Evolutionary conservation across 495 filamentous ascomycete species (phyloP).

Genomic region (Xylaria venustula): DNA sequence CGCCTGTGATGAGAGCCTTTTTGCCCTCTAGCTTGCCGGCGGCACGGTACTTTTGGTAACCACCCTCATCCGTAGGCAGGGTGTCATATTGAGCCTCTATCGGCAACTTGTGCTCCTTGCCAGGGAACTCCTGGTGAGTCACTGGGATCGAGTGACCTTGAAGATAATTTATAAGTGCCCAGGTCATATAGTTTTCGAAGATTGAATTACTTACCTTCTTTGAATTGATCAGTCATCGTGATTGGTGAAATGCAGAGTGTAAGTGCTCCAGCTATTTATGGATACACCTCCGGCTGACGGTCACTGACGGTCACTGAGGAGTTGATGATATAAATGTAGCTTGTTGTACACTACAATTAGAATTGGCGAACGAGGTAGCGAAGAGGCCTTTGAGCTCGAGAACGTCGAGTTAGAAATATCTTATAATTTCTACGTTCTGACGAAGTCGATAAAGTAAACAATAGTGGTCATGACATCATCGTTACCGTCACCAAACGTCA

Average conservation of each 20-base stretch:
- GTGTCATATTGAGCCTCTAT: conserved; percentile 61
- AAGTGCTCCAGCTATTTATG: background rate
- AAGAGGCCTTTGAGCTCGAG: background rate
- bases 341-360: background rate
- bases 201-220: conserved; percentile 39
- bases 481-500: conserved; percentile 4
- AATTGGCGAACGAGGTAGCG: background rate
- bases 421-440: background rate
- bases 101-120: conserved; percentile 64
- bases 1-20: conserved; percentile 78
- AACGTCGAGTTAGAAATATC: too few relatives aligned
- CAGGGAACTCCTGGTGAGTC: conserved; percentile 65
- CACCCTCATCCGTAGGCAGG: conserved; percentile 68
- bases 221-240: conserved; percentile 50
- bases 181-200: background rate
- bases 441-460: background rate
- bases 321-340: too few relatives aligned
- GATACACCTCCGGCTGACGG: background rate
- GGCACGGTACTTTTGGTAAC: conserved; percentile 73
- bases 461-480: conserved; percentile 10
- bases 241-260: background rate
- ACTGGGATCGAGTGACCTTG: conserved; percentile 69
- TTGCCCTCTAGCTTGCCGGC: conserved; percentile 75
- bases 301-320: background rate
- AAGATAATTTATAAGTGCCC: background rate